These are phyloP conservation scores for Candida suzukii DNA, from an alignment of 805 yeast species.

Conservation along the genomic window DNA sequence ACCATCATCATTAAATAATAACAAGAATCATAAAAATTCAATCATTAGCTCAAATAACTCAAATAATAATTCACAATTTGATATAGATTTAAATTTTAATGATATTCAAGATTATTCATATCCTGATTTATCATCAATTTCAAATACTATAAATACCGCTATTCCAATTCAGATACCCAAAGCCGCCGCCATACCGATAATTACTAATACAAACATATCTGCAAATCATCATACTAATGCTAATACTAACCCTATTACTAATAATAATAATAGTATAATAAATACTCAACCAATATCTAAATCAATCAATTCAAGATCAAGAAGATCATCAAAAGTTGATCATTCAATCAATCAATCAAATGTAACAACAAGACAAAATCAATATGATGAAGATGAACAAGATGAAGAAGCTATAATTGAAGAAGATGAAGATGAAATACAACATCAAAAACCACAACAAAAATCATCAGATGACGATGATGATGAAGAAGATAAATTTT, in stretches of 20 bases:
- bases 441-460: too few species aligned
- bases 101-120: not conserved
- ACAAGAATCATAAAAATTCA: too few species aligned
- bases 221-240: too few species aligned
- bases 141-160: not conserved
- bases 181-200: not conserved
- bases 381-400: not conserved
- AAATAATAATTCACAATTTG: not conserved
- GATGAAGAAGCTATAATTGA: constrained; percentile 3
- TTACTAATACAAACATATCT: not conserved
- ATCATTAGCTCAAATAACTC: too few species aligned
- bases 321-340: too few species aligned
- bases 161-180: not conserved
- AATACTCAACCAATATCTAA: too few species aligned
- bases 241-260: too few species aligned
- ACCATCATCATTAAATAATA: not conserved
- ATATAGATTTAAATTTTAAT: not conserved
- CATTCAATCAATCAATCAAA: too few species aligned
- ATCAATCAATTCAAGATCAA: too few species aligned
- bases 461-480: not conserved
- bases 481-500: constrained; percentile 27
- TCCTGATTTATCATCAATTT: not conserved
- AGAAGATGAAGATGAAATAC: constrained; percentile 5
- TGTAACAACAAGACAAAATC: not conserved
- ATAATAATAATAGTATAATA: too few species aligned